Evolutionary conservation across 805 yeast genomes (phyloP).

Genomic region (Wickerhamiella brachini): DNA sequence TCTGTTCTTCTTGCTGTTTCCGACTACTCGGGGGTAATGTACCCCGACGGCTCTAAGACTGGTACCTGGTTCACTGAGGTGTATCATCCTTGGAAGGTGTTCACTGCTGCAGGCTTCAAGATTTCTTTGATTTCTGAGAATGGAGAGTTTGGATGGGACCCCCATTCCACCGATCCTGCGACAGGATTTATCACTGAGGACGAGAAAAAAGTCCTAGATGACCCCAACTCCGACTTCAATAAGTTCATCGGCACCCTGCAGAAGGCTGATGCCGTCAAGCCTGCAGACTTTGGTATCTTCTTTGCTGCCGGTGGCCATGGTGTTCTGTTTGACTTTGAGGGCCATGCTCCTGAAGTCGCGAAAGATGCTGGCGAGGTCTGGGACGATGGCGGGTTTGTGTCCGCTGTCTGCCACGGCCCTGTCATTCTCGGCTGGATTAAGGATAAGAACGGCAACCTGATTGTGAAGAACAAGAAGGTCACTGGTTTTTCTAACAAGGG

Average conservation of each 20-base stretch:
- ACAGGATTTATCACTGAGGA: slow-evolving; percentile 29
- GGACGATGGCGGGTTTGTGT: slow-evolving; percentile 38
- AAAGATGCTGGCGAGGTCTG: slow-evolving; percentile 34
- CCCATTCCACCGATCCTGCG: slow-evolving; percentile 33
- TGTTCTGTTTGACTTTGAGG: slow-evolving; percentile 42
- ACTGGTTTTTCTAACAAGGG: slow-evolving; percentile 52
- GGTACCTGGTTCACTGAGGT: slow-evolving; percentile 52
- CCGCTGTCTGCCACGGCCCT: slow-evolving; percentile 64
- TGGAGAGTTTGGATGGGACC: slow-evolving; percentile 44
- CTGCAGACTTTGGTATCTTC: slow-evolving; percentile 38
- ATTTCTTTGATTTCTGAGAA: slow-evolving; percentile 46
- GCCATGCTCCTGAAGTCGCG: slow-evolving; percentile 33
- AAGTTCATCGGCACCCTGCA: slow-evolving; percentile 30
- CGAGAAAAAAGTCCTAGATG: slow-evolving; percentile 30
- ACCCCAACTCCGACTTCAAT: slow-evolving; percentile 29
- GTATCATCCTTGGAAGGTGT: slow-evolving; percentile 41
- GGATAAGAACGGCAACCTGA: slow-evolving; percentile 30
- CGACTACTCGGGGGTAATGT: slow-evolving; percentile 27
- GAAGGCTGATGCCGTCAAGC: slow-evolving; percentile 35
- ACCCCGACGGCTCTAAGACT: slow-evolving; percentile 44
- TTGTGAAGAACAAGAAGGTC: slow-evolving; percentile 38
- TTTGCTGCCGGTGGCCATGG: slow-evolving; percentile 61
- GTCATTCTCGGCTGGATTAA: slow-evolving; percentile 36
- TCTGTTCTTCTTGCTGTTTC: slow-evolving; percentile 15
- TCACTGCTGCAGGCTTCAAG: slow-evolving; percentile 35